Evolutionary conservation across 2,329 filamentous ascomycete species (phyloP).

Genomic region (Aspergillus cejpii): DNA sequence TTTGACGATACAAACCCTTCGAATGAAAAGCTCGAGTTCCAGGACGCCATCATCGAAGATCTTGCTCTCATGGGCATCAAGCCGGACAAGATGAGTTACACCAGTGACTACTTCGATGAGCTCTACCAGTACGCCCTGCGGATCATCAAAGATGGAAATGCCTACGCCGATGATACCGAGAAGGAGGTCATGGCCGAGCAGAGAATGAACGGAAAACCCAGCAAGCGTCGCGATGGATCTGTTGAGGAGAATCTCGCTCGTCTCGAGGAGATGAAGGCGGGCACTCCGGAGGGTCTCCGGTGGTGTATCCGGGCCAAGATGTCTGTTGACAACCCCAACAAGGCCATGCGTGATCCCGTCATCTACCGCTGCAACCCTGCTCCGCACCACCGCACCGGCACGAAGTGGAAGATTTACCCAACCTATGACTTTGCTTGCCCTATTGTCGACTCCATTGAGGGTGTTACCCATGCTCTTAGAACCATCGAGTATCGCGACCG

Average conservation of each 20-base stretch:
- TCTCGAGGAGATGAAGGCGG: conserved; percentile 91
- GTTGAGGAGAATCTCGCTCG: conserved; percentile 78
- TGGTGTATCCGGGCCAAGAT: conserved; percentile 96
- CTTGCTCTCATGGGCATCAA: conserved; percentile 85
- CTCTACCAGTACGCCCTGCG: conserved; percentile 78
- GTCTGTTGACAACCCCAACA: conserved; percentile 84
- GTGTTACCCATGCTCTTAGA: conserved; percentile 58
- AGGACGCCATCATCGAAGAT: conserved; percentile 90
- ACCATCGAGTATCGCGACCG: conserved; percentile 55
- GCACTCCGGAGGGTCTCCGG: conserved; percentile 66
- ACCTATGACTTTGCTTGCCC: conserved; percentile 62
- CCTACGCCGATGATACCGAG: conserved; percentile 91
- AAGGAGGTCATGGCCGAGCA: conserved; percentile 81
- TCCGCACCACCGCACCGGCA: conserved; percentile 57
- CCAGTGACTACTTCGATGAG: conserved; percentile 90
- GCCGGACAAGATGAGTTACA: conserved; percentile 79
- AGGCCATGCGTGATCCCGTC: conserved; percentile 91
- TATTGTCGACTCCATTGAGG: conserved; percentile 56
- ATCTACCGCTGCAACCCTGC: conserved; percentile 87
- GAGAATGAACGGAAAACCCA: conserved; percentile 76
- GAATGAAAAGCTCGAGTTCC: conserved; percentile 95
- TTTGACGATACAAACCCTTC: conserved; percentile 97
- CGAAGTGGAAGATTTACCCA: conserved; percentile 60
- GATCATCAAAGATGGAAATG: conserved; percentile 78
- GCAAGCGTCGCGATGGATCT: conserved; percentile 67